Percentiles rank a stretch among this genome's conserved stretches.
These are phyloP conservation scores for Farysia itapuensis DNA, from an alignment of 1,284 basidiomycete genomes.

Conservation along the genomic window DNA sequence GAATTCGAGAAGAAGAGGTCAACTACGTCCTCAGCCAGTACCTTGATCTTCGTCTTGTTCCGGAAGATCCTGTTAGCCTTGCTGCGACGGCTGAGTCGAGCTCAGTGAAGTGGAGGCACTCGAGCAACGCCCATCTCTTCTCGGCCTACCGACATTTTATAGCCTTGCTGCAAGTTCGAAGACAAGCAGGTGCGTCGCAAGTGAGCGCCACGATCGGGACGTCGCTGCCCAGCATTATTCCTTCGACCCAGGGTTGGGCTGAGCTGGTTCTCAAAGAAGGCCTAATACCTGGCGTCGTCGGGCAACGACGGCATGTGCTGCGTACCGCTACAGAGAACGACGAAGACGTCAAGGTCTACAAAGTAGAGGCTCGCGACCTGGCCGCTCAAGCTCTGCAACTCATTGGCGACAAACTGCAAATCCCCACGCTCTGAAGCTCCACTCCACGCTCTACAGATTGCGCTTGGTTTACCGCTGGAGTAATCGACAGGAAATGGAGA, in stretches of 20 bases:
- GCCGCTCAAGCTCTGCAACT: slow-evolving; percentile 11
- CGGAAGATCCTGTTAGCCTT: too few relatives aligned
- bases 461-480: too few relatives aligned
- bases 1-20: slow-evolving; percentile 81
- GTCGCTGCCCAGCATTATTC: slow-evolving; percentile 11
- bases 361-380: slow-evolving; percentile 6
- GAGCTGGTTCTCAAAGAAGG: slow-evolving; percentile 1
- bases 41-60: too few relatives aligned
- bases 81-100: too few relatives aligned
- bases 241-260: background rate
- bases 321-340: background rate
- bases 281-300: slow-evolving; percentile 11
- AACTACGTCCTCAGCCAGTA: slow-evolving; percentile 70
- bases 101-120: too few relatives aligned
- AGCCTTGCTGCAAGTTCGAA: slow-evolving; percentile 6
- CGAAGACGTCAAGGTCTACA: background rate
- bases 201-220: slow-evolving; percentile 10
- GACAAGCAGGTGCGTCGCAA: slow-evolving; percentile 2
- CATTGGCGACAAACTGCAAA: slow-evolving; percentile 9
- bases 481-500: too few relatives aligned
- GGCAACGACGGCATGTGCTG: slow-evolving; percentile 5
- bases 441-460: too few relatives aligned
- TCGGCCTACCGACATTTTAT: slow-evolving; percentile 15
- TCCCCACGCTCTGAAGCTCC: slow-evolving; percentile 4
- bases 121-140: slow-evolving; percentile 18